These are phyloP conservation scores for Penstemon davidsonii DNA, from an alignment of 257 asterid species.

Conservation along the genomic window DNA sequence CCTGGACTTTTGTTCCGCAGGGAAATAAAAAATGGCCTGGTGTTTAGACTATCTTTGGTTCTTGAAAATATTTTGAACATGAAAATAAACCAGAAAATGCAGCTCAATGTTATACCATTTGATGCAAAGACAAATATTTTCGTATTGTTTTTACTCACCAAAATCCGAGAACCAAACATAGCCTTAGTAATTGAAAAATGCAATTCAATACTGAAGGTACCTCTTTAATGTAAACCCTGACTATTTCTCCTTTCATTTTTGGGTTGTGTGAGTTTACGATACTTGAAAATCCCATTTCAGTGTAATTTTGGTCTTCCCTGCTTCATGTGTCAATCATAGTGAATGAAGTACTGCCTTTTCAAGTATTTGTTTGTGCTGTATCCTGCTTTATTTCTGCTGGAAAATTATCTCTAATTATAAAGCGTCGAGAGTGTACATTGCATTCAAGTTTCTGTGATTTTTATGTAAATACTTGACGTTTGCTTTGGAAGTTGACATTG, in stretches of 20 bases:
- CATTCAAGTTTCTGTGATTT: background rate
- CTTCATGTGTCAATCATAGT: background rate
- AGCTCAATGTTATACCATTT: no score
- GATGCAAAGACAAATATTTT: no score
- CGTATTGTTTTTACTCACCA: no score
- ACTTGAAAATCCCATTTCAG: background rate
- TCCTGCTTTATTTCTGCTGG: background rate
- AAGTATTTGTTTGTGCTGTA: background rate
- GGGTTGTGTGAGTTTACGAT: background rate
- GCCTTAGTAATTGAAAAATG: background rate
- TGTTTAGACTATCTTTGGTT: no score
- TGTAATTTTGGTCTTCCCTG: background rate
- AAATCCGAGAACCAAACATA: no score
- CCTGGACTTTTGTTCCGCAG: no score
- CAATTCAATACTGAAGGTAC: background rate
- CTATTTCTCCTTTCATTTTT: no score
- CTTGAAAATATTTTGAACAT: no score
- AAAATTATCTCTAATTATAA: background rate
- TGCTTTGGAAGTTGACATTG: background rate
- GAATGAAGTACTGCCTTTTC: slow-evolving; percentile 1
- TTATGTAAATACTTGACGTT: background rate
- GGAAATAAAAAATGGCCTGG: no score
- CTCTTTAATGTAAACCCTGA: no score
- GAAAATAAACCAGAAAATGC: no score
- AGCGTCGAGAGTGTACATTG: no score